Conservation (phyloP, 176 grass and related monocot genomes). For the Bromus sterilis region DNA sequence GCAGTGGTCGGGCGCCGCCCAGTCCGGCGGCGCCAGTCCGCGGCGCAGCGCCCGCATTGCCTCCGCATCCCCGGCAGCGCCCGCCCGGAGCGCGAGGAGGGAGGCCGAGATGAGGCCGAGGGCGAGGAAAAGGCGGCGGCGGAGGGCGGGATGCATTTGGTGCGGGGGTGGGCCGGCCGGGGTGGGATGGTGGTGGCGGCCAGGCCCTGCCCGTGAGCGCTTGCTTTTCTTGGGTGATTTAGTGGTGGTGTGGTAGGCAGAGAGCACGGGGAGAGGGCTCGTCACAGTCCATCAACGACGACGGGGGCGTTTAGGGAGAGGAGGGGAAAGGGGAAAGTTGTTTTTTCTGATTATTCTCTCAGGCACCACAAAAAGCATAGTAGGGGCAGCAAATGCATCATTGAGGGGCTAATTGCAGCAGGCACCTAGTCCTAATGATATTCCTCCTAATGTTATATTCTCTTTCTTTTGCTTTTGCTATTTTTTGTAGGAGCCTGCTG, state of each 20-base stretch:
- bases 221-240: slow-evolving; percentile 21
- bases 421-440: not conserved
- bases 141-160: slow-evolving; percentile 12
- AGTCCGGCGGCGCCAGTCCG: slow-evolving; percentile 48
- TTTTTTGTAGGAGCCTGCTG: no score
- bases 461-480: not conserved
- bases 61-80: not conserved
- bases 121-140: not conserved
- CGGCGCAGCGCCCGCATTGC: slow-evolving; percentile 64
- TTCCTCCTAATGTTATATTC: no score
- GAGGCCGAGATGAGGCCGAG: not conserved
- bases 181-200: not conserved
- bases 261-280: not conserved
- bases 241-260: not conserved
- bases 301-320: not conserved
- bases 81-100: not conserved
- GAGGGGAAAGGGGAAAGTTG: not conserved
- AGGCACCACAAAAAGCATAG: not conserved
- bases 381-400: not conserved
- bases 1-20: slow-evolving; percentile 50
- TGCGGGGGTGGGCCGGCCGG: not conserved
- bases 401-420: not conserved
- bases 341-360: not conserved
- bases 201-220: not conserved
- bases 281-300: not conserved